These are phyloP conservation scores for Trametes coccinea DNA, from an alignment of 768 basidiomycete species.

Conservation along the genomic window DNA sequence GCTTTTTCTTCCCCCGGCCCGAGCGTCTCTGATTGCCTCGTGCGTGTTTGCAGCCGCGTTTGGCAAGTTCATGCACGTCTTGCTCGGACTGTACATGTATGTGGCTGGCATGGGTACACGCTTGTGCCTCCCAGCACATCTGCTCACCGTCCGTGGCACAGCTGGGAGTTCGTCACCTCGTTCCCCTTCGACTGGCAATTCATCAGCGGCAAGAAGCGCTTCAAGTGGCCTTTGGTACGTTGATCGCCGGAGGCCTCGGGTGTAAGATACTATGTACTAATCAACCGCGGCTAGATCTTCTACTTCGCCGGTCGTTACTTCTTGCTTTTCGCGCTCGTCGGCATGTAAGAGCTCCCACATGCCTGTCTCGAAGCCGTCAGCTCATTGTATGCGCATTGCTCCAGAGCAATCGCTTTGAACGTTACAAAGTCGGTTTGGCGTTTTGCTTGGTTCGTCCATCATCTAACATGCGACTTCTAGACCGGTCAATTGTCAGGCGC, in stretches of 20 bases:
- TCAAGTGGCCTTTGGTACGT: slow-evolving; percentile 48
- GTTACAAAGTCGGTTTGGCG: slow-evolving; percentile 31
- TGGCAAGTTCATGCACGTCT: slow-evolving; percentile 42
- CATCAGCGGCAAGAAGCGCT: slow-evolving; percentile 41
- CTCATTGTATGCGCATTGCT: slow-evolving; percentile 2
- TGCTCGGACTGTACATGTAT: slow-evolving; percentile 48
- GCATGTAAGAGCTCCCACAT: slow-evolving; percentile 39
- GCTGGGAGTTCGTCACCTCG: slow-evolving; percentile 47
- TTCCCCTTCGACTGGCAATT: slow-evolving; percentile 45
- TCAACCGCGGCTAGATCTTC: slow-evolving; percentile 35
- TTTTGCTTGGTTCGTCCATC: not conserved
- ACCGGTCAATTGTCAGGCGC: slow-evolving; percentile 43
- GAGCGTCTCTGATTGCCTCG: not conserved
- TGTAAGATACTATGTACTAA: too few species aligned
- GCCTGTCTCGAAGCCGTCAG: too few species aligned
- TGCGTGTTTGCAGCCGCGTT: slow-evolving; percentile 36
- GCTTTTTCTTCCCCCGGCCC: not conserved
- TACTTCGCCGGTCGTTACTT: slow-evolving; percentile 49
- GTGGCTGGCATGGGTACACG: slow-evolving; percentile 13
- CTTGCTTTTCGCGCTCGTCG: slow-evolving; percentile 46
- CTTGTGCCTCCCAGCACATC: not conserved
- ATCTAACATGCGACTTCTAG: slow-evolving; percentile 25
- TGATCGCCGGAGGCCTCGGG: not conserved
- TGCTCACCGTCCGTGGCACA: slow-evolving; percentile 16
- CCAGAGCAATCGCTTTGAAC: slow-evolving; percentile 40